Evolutionary conservation across 257 asterid species (phyloP).

Genomic region (Jacaranda mimosifolia): DNA sequence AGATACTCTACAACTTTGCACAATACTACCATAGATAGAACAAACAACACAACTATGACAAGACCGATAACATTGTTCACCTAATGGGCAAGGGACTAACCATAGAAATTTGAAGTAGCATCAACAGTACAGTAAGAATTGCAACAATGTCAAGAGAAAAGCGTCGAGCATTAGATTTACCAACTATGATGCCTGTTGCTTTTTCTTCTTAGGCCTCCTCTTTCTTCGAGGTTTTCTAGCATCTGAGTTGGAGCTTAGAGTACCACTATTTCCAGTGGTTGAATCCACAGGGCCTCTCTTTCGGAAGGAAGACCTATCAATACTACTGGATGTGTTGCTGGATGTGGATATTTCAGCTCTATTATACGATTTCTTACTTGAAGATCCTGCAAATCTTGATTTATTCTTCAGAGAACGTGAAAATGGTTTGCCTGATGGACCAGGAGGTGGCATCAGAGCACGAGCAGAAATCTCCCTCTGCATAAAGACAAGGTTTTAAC

Average conservation of each 20-base stretch:
- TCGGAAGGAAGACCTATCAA: slow-evolving; percentile 52
- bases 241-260: slow-evolving; percentile 65
- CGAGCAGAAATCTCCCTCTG: slow-evolving; percentile 91
- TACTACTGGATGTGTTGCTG: slow-evolving; percentile 81
- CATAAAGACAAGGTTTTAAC: slow-evolving; percentile 25
- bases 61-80: slow-evolving; percentile 21
- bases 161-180: neutral
- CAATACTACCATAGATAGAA: neutral
- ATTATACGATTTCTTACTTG: slow-evolving; percentile 54
- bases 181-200: slow-evolving; percentile 54
- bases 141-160: neutral
- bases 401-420: slow-evolving; percentile 48
- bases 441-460: slow-evolving; percentile 95
- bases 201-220: slow-evolving; percentile 98
- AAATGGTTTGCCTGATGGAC: slow-evolving; percentile 69
- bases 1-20: slow-evolving; percentile 22
- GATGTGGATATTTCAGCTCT: slow-evolving; percentile 67
- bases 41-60: neutral
- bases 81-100: neutral
- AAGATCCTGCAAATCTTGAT: slow-evolving; percentile 62
- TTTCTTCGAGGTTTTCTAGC: slow-evolving; percentile 86
- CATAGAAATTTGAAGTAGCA: neutral
- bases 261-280: slow-evolving; percentile 72
- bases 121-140: neutral
- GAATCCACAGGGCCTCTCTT: slow-evolving; percentile 62